A percentile compares a stretch with the other conserved stretches of the same genome.
These are phyloP conservation scores for Microcos paniculata DNA, from an alignment of 345 rosid genomes.

Conservation along the genomic window DNA sequence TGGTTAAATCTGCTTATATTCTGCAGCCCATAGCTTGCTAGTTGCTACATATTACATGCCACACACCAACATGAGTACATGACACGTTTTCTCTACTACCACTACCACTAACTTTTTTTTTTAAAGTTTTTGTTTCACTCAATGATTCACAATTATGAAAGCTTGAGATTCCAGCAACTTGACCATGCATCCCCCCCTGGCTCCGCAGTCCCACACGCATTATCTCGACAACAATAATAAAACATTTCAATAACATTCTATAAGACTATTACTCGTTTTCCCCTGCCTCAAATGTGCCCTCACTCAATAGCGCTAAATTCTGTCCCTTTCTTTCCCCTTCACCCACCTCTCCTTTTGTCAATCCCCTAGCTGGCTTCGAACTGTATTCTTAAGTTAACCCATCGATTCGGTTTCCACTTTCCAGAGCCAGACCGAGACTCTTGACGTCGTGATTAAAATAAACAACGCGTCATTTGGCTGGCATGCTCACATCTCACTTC, in stretches of 20 bases:
- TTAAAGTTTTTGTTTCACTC: neutral
- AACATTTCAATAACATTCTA: neutral
- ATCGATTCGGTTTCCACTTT: slow-evolving; percentile 1
- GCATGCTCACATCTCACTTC: slow-evolving; percentile 4
- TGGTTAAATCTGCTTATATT: neutral
- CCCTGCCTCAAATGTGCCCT: neutral
- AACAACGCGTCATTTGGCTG: slow-evolving; percentile 18
- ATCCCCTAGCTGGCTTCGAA: slow-evolving; percentile 20
- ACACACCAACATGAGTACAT: slow-evolving; percentile 6
- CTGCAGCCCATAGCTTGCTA: neutral
- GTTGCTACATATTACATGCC: no score
- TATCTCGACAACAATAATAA: no score
- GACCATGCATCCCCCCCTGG: neutral
- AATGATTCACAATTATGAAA: neutral
- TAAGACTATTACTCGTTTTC: neutral
- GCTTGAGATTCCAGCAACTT: neutral
- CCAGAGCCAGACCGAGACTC: neutral
- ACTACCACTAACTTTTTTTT: neutral
- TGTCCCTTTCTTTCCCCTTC: neutral
- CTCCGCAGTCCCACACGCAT: neutral
- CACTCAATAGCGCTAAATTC: neutral
- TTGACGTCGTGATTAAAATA: neutral
- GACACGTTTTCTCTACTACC: neutral
- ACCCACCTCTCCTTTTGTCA: neutral
- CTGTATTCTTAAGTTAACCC: neutral